Conservation (phyloP, 139 green algal genomes). For the Tetradesmus obliquus region DNA sequence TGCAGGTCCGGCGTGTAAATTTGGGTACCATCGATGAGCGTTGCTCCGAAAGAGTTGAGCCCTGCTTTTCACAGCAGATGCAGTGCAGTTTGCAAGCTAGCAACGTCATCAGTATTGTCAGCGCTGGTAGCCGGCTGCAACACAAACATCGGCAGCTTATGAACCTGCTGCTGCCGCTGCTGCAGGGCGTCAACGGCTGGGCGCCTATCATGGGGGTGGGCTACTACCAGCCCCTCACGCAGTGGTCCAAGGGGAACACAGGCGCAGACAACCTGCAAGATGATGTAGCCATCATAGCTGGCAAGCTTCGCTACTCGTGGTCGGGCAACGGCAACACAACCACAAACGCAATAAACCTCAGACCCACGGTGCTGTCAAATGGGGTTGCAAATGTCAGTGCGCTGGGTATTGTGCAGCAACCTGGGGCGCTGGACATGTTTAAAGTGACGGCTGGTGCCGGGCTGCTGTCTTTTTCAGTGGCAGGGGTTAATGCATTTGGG, state of each 20-base stretch:
- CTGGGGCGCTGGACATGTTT: neutral
- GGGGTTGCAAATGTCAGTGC: neutral
- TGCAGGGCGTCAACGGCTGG: neutral
- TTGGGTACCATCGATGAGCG: too few species aligned
- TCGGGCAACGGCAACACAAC: neutral
- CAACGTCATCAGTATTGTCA: too few species aligned
- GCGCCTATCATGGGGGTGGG: neutral
- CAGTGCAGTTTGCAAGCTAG: too few species aligned
- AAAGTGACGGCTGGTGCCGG: neutral
- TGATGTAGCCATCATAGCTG: neutral
- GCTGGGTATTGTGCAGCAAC: neutral
- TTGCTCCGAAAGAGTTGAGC: too few species aligned
- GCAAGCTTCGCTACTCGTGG: neutral
- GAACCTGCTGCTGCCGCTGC: neutral
- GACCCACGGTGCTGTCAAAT: neutral
- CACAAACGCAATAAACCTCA: neutral
- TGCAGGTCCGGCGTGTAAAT: too few species aligned
- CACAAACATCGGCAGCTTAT: too few species aligned
- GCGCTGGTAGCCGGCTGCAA: too few species aligned
- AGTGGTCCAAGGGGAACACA: constrained; percentile 5
- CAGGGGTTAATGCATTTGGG: neutral
- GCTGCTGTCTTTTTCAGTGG: neutral
- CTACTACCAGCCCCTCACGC: neutral
- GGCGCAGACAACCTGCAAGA: neutral
- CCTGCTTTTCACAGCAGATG: too few species aligned